These are phyloP conservation scores for Candida khao-thaluensis DNA, from an alignment of 805 yeast genomes.

Conservation along the genomic window DNA sequence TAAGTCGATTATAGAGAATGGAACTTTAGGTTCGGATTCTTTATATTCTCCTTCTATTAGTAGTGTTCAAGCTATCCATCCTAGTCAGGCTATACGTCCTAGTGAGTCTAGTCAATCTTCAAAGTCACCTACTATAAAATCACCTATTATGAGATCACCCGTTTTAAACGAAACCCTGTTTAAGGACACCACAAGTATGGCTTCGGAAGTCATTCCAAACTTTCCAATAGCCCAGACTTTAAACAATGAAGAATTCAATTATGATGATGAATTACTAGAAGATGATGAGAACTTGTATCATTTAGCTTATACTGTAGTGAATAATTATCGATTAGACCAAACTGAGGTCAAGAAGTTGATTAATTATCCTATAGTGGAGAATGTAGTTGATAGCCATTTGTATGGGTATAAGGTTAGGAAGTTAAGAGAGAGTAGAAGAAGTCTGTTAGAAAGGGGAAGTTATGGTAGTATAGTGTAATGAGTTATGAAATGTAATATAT, in stretches of 20 bases:
- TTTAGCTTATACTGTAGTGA: constrained; percentile 29
- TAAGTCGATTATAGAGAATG: constrained; percentile 14
- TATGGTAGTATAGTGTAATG: constrained; percentile 30
- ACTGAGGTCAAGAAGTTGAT: constrained; percentile 32
- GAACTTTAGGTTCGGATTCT: constrained; percentile 14
- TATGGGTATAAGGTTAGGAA: constrained; percentile 43
- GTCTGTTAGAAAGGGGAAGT: constrained; percentile 12
- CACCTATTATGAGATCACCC: no score
- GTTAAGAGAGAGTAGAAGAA: constrained; percentile 22
- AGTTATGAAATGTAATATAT: constrained; percentile 5
- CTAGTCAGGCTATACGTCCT: no score
- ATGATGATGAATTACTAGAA: constrained; percentile 34
- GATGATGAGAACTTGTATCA: constrained; percentile 39
- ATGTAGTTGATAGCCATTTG: constrained; percentile 37
- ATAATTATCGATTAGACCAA: constrained; percentile 35
- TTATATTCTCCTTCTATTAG: constrained; percentile 25
- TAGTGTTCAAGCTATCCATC: constrained; percentile 28
- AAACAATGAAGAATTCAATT: constrained; percentile 24
- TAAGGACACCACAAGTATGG: constrained; percentile 1
- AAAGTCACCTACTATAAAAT: not conserved
- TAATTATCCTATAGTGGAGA: constrained; percentile 47
- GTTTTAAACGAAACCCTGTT: no score
- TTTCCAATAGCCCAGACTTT: constrained; percentile 24
- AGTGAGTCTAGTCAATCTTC: no score
- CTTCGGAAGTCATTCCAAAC: constrained; percentile 2